phyloP scores from a whole-genome alignment of 1,284 basidiomycete genomes.

The Ceratobasidium sp. region DNA sequence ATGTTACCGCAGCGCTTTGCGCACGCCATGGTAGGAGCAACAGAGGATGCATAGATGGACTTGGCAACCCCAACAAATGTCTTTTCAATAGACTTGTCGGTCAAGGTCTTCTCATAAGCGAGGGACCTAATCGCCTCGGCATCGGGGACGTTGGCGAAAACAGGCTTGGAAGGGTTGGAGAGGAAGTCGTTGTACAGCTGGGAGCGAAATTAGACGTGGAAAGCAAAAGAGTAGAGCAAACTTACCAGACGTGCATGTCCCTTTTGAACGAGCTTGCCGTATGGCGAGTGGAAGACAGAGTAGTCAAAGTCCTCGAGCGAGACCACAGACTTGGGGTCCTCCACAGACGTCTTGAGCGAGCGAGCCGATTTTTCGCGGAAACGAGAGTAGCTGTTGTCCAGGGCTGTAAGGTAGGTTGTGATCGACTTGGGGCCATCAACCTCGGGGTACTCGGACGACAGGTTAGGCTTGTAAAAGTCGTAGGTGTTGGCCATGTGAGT shows the following conservation, averaged over 20 bases:
- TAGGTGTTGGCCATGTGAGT: conserved; percentile 98
- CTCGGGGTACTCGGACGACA: conserved; percentile 93
- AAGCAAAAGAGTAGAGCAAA: conserved; percentile 11
- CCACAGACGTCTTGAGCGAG: conserved; percentile 63
- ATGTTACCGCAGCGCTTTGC: conserved; percentile 95
- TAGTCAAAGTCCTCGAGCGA: conserved; percentile 88
- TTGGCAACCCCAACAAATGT: conserved; percentile 83
- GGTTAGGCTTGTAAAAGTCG: conserved; percentile 97
- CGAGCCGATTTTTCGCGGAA: conserved; percentile 87
- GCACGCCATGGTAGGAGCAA: conserved; percentile 77
- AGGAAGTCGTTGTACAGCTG: conserved; percentile 91
- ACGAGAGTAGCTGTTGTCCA: conserved; percentile 89
- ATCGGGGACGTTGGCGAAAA: conserved; percentile 79
- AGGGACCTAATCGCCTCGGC: conserved; percentile 74
- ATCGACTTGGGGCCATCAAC: conserved; percentile 98
- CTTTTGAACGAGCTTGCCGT: conserved; percentile 99
- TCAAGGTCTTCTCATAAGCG: conserved; percentile 78
- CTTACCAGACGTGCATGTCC: conserved; percentile 86
- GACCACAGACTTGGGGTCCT: conserved; percentile 61
- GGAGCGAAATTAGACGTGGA: conserved; percentile 15
- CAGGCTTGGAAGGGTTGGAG: conserved; percentile 74
- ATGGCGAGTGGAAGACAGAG: conserved; percentile 92
- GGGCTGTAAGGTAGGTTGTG: conserved; percentile 92
- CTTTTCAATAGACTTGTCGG: conserved; percentile 97
- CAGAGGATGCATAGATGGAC: conserved; percentile 67